Evolutionary conservation across 345 rosid species (phyloP).

Genomic region (Heritiera littoralis): DNA sequence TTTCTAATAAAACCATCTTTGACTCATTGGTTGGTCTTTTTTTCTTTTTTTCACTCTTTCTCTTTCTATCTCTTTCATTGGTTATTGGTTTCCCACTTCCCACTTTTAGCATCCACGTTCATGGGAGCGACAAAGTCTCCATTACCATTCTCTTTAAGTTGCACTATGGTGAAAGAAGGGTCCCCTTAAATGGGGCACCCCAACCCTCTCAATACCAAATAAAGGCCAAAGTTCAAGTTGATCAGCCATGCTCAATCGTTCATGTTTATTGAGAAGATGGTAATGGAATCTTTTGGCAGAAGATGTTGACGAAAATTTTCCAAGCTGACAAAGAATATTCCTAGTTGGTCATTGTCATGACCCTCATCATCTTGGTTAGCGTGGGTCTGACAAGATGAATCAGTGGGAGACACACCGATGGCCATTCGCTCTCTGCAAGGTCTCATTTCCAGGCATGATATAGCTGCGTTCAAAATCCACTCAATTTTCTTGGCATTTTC

Average conservation of each 20-base stretch:
- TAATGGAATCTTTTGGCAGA: slow-evolving; percentile 19
- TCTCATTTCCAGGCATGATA: slow-evolving; percentile 19
- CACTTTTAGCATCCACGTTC: slow-evolving; percentile 33
- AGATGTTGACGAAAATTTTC: slow-evolving; percentile 25
- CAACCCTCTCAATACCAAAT: neutral
- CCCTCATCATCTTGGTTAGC: slow-evolving; percentile 22
- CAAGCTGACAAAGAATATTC: slow-evolving; percentile 37
- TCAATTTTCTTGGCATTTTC: slow-evolving; percentile 22
- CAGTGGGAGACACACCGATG: slow-evolving; percentile 41
- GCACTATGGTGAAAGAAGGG: slow-evolving; percentile 11
- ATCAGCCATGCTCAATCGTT: neutral
- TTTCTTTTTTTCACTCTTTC: slow-evolving; percentile 1
- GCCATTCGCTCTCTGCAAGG: slow-evolving; percentile 22
- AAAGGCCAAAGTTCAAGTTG: slow-evolving; percentile 2
- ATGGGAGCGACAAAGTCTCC: slow-evolving; percentile 32
- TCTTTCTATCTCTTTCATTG: neutral
- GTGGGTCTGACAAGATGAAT: slow-evolving; percentile 32
- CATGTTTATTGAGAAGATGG: slow-evolving; percentile 6
- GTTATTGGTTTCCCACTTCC: slow-evolving; percentile 21
- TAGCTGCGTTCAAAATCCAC: slow-evolving; percentile 28
- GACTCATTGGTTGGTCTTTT: slow-evolving; percentile 1
- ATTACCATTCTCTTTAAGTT: slow-evolving; percentile 19
- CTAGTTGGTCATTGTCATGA: slow-evolving; percentile 46
- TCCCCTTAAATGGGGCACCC: slow-evolving; percentile 24
- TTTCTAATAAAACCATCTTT: slow-evolving; percentile 29